phyloP scores from a whole-genome alignment of 73 alveolate genomes.

The Stentor roeselii region DNA sequence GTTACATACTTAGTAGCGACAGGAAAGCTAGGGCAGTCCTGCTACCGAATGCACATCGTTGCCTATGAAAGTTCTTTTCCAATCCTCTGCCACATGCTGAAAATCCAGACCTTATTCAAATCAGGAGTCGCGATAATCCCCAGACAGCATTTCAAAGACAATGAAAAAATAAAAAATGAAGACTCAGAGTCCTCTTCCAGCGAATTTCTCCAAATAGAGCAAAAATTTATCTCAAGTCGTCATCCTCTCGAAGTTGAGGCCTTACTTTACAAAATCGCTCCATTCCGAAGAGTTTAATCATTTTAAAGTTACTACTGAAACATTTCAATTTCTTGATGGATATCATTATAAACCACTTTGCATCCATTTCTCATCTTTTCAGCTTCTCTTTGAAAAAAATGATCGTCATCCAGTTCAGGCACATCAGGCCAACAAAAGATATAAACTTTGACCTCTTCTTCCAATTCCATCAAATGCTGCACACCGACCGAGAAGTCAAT shows the following conservation, averaged over 20 bases:
- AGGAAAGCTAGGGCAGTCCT: background rate
- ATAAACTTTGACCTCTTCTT: background rate
- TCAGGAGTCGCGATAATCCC: background rate
- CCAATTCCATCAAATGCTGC: background rate
- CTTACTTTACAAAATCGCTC: too few relatives aligned
- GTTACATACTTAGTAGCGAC: slow-evolving; percentile 45
- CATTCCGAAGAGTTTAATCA: background rate
- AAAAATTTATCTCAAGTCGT: too few relatives aligned
- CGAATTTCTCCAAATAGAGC: too few relatives aligned
- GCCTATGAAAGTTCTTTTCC: background rate
- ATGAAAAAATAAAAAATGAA: background rate
- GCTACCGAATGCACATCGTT: slow-evolving; percentile 25
- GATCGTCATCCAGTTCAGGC: background rate
- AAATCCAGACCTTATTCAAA: background rate
- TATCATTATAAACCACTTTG: background rate
- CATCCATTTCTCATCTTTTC: background rate
- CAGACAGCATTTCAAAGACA: slow-evolving; percentile 5
- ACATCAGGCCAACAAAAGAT: slow-evolving; percentile 10
- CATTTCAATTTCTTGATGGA: too few relatives aligned
- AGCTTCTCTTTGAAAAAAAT: background rate
- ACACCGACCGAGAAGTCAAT: background rate
- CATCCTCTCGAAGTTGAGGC: background rate
- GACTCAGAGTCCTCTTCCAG: too few relatives aligned
- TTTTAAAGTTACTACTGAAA: too few relatives aligned
- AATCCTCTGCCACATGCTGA: slow-evolving; percentile 8